Conservation (phyloP, 345 rosid species). For the Populus deltoides region DNA sequence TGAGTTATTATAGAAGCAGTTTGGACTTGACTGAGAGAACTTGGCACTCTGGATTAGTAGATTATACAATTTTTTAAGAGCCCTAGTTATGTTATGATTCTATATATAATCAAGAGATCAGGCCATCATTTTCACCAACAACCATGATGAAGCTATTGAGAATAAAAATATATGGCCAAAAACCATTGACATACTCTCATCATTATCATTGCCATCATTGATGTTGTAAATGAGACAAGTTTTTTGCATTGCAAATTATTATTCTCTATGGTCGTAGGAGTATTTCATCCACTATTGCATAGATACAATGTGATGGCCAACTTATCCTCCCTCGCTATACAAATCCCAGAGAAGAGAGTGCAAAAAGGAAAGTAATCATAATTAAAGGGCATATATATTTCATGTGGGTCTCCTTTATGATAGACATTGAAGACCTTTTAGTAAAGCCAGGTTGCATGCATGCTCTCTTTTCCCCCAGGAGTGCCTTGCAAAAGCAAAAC, state of each 20-base stretch:
- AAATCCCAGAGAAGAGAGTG: background rate
- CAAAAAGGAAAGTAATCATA: background rate
- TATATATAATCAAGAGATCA: conserved; percentile 2
- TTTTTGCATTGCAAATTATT: background rate
- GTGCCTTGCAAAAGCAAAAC: conserved; percentile 7
- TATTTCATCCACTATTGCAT: background rate
- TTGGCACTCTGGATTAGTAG: background rate
- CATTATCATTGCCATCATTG: conserved; percentile 21
- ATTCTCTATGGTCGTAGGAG: background rate
- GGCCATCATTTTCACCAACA: conserved; percentile 23
- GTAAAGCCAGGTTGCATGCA: conserved; percentile 21
- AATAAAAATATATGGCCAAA: background rate
- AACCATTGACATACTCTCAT: background rate
- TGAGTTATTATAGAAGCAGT: background rate
- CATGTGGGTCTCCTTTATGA: conserved; percentile 9
- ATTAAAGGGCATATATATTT: conserved; percentile 1
- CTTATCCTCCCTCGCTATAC: background rate
- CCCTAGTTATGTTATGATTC: background rate
- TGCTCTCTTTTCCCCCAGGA: conserved; percentile 16
- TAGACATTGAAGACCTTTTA: conserved; percentile 2
- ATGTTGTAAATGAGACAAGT: conserved; percentile 20
- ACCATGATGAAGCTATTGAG: conserved; percentile 17
- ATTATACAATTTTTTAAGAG: background rate
- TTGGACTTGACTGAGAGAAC: background rate
- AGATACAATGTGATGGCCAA: background rate